Percentiles rank a stretch among this genome's conserved stretches.
Evolutionary conservation across 441 rosid genomes (phyloP).

Genomic region (Croton setiger): DNA sequence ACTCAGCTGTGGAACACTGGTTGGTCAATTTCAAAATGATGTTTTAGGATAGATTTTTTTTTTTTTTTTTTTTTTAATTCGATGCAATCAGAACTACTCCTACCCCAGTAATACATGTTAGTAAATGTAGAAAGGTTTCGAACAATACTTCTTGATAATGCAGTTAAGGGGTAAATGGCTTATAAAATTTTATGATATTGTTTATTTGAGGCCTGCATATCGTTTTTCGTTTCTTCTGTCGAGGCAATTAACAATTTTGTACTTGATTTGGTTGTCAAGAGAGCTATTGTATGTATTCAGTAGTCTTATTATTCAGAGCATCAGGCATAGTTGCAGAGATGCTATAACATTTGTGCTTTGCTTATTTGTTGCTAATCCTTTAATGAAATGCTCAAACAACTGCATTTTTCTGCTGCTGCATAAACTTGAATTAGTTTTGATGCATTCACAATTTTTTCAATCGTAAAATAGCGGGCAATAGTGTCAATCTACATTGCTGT

Average conservation of each 20-base stretch:
- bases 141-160: background rate
- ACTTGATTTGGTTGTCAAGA: background rate
- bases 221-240: background rate
- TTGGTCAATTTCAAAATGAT: background rate
- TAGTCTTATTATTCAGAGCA: background rate
- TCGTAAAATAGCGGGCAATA: background rate
- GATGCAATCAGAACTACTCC: background rate
- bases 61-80: background rate
- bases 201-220: background rate
- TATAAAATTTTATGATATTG: background rate
- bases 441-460: background rate
- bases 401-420: background rate
- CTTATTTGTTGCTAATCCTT: background rate
- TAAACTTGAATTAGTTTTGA: background rate
- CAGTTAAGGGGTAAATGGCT: background rate
- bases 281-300: background rate
- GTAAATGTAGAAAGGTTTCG: background rate
- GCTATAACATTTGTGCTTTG: slow-evolving; percentile 1
- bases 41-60: too few relatives aligned
- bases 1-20: background rate
- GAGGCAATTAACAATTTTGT: background rate
- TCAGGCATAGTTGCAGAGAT: background rate
- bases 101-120: background rate
- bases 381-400: background rate
- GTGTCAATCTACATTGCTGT: background rate